Percentiles rank a stretch among this genome's conserved stretches.
phyloP scores from a whole-genome alignment of 192 early-diverging fungal species.

The Piromyces finnis region DNA sequence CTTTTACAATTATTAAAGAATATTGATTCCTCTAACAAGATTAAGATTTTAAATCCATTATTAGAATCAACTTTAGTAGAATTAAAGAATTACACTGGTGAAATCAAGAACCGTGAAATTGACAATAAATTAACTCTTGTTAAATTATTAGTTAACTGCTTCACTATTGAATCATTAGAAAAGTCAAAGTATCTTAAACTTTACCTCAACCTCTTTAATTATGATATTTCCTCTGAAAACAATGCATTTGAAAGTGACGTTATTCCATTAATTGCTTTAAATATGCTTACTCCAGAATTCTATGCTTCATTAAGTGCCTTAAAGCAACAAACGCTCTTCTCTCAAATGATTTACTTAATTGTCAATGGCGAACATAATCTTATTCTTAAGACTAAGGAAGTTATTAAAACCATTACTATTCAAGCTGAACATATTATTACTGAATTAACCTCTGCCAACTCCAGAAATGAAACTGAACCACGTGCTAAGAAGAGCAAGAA shows the following conservation, averaged over 20 bases:
- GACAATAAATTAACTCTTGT: slow-evolving; percentile 2
- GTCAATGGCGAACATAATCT: not conserved
- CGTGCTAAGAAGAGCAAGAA: not conserved
- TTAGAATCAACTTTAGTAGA: slow-evolving; percentile 15
- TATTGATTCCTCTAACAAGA: slow-evolving; percentile 31
- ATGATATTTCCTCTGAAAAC: not conserved
- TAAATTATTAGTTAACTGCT: slow-evolving; percentile 1
- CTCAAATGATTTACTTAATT: not conserved
- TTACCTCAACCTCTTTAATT: not conserved
- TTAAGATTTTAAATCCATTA: slow-evolving; percentile 38
- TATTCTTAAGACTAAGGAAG: not conserved
- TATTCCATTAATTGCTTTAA: not conserved
- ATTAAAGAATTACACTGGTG: not conserved
- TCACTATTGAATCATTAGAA: slow-evolving; percentile 23
- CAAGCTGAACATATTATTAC: not conserved
- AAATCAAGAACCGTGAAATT: slow-evolving; percentile 15
- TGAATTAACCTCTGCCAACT: not conserved
- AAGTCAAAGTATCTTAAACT: slow-evolving; percentile 7
- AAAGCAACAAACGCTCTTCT: not conserved
- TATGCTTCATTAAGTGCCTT: not conserved
- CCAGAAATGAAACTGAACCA: not conserved
- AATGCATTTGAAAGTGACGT: not conserved
- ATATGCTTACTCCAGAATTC: not conserved
- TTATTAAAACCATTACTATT: not conserved
- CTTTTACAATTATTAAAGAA: slow-evolving; percentile 23